Evolutionary conservation across 208 protist species (phyloP).

Genomic region (Trypanosoma rangeli): DNA sequence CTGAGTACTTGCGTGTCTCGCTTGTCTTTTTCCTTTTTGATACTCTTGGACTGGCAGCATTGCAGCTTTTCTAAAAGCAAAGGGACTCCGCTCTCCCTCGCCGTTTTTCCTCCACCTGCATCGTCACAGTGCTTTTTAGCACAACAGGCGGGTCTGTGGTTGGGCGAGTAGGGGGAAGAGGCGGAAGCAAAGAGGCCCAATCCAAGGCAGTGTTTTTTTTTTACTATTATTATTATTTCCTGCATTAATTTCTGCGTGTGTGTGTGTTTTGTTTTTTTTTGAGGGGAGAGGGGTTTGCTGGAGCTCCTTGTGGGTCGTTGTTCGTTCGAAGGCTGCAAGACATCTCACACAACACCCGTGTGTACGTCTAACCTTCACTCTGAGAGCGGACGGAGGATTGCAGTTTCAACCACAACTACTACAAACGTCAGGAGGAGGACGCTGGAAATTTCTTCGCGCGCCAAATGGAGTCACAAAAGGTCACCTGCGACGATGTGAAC

Average conservation of each 20-base stretch:
- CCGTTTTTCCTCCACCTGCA: not conserved
- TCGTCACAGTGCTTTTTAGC: slow-evolving; percentile 21
- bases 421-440: not conserved
- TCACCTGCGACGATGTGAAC: slow-evolving; percentile 58
- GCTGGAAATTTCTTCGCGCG: not conserved
- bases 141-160: not conserved
- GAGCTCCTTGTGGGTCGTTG: not conserved
- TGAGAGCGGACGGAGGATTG: not conserved
- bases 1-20: not conserved
- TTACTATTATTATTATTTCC: no score
- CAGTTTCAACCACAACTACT: not conserved
- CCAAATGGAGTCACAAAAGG: slow-evolving; percentile 13
- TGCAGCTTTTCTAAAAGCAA: not conserved
- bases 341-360: not conserved
- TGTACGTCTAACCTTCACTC: not conserved
- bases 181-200: not conserved
- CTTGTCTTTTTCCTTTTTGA: not conserved
- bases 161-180: not conserved
- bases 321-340: not conserved
- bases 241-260: not conserved
- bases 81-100: not conserved
- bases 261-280: not conserved
- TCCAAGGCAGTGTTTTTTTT: not conserved
- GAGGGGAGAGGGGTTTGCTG: no score
- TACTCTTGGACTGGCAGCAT: not conserved